Evolutionary conservation across 495 filamentous ascomycete species (phyloP).

Genomic region (Neurospora sp.): DNA sequence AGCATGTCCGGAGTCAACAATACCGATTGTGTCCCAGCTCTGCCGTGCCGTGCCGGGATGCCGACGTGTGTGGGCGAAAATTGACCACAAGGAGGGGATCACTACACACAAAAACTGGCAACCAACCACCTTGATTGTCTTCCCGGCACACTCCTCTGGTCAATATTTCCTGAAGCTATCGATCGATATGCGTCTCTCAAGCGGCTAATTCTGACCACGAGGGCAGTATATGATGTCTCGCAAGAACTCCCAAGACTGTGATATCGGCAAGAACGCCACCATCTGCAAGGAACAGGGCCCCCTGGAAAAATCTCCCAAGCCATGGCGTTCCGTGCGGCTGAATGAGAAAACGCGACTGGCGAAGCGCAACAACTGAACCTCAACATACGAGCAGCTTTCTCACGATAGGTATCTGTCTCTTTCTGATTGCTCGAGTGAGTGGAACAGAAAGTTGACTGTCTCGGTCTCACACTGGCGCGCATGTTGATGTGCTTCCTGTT

Average conservation of each 20-base stretch:
- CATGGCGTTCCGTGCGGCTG: neutral
- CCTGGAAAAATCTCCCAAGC: neutral
- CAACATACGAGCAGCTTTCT: neutral
- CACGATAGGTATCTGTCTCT: neutral
- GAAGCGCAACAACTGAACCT: neutral
- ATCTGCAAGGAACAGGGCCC: neutral
- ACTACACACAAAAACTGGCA: neutral
- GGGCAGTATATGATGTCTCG: neutral
- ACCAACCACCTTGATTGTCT: neutral
- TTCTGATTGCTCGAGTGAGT: neutral
- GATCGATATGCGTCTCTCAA: neutral
- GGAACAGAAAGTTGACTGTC: neutral
- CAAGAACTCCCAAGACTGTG: neutral
- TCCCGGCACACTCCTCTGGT: neutral
- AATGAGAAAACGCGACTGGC: neutral
- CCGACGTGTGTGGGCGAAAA: neutral
- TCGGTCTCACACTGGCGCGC: neutral
- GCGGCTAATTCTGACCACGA: neutral
- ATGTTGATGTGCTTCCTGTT: neutral
- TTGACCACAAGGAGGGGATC: neutral
- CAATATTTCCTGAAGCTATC: neutral
- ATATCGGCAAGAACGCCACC: conserved; percentile 1
- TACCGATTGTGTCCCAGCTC: neutral
- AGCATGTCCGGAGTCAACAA: neutral
- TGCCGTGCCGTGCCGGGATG: neutral